Evolutionary conservation across 805 yeast genomes (phyloP).

Genomic region (Yarrowia sp.): DNA sequence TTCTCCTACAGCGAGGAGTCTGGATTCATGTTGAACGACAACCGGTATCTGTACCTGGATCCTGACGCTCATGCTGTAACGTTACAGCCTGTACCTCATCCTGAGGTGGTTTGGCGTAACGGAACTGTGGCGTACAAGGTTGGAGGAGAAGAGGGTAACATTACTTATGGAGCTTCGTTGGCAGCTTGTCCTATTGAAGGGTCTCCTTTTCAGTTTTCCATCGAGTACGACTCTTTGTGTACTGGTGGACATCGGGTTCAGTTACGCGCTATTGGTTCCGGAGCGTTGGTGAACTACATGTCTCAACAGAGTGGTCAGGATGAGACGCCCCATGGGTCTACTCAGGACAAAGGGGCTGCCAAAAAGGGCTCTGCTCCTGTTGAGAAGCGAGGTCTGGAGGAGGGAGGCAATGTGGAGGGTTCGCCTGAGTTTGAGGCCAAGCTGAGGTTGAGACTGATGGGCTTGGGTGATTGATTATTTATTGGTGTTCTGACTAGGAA

Average conservation of each 20-base stretch:
- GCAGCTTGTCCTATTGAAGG: not conserved
- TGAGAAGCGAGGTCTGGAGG: not conserved
- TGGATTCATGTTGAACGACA: not conserved
- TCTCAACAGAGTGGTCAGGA: not conserved
- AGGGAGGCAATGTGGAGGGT: not conserved
- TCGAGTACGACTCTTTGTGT: constrained; percentile 5
- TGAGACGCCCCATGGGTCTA: not conserved
- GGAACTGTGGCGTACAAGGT: constrained; percentile 6
- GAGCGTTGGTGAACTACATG: not conserved
- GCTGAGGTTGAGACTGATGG: not conserved
- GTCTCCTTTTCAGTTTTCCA: not conserved
- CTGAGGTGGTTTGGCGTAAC: constrained; percentile 18
- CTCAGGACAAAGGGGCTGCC: not conserved
- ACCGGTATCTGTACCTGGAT: not conserved
- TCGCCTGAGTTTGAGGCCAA: not conserved
- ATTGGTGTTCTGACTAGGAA: too few relatives aligned
- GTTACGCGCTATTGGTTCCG: not conserved
- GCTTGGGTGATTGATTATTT: not conserved
- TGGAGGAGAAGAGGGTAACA: not conserved
- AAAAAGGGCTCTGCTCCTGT: not conserved
- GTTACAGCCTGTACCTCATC: not conserved
- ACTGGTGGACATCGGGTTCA: not conserved
- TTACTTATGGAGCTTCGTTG: not conserved
- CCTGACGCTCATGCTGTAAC: not conserved
- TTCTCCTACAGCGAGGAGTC: not conserved